Percentiles rank a stretch among this genome's conserved stretches.
Conservation (phyloP, 495 filamentous ascomycete species). For the Aspergillus nanangensis region DNA sequence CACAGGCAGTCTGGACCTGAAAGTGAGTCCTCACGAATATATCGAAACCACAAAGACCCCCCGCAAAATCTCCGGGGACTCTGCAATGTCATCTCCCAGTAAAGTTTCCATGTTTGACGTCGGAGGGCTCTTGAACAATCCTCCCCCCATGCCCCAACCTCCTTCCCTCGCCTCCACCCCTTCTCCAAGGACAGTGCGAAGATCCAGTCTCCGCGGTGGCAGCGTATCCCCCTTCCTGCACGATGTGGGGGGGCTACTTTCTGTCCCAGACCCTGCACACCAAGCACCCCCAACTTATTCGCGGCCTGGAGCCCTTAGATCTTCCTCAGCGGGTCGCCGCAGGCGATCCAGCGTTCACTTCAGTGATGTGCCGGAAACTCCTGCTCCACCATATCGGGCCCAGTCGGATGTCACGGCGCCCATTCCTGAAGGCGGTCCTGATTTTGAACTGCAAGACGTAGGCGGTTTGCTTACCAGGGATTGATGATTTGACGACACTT, state of each 20-base stretch:
- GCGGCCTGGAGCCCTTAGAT: too few species aligned
- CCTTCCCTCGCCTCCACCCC: neutral
- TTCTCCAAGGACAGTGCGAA: too few species aligned
- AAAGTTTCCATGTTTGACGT: conserved; percentile 67
- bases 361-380: conserved; percentile 10
- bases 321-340: conserved; percentile 4
- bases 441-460: conserved; percentile 47
- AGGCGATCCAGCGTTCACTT: conserved; percentile 20
- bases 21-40: conserved; percentile 35
- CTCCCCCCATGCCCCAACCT: conserved; percentile 4
- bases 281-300: conserved; percentile 3
- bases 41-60: conserved; percentile 26
- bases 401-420: conserved; percentile 18
- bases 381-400: conserved; percentile 19
- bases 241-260: conserved; percentile 52
- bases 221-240: conserved; percentile 53
- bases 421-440: conserved; percentile 15
- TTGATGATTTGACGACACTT: neutral
- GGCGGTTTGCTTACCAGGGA: conserved; percentile 44
- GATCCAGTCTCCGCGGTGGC: conserved; percentile 28
- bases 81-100: conserved; percentile 13
- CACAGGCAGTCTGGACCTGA: conserved; percentile 29
- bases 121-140: conserved; percentile 54
- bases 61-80: neutral
- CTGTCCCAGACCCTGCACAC: conserved; percentile 10